Evolutionary conservation across 257 asterid species (phyloP).

Genomic region (Gentiana macrophylla): DNA sequence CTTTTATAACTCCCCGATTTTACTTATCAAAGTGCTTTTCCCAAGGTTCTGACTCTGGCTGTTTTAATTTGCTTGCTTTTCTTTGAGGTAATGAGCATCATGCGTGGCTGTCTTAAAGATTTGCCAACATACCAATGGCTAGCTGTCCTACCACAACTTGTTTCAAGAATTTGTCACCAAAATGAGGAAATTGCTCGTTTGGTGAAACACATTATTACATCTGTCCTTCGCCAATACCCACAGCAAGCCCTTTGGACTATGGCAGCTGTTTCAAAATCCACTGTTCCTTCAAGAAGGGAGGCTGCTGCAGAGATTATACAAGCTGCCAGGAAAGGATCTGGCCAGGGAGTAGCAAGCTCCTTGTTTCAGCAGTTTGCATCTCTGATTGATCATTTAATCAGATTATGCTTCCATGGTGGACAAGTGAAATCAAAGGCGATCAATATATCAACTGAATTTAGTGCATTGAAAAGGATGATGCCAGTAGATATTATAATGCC

Average conservation of each 20-base stretch:
- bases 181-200: slow-evolving; percentile 75
- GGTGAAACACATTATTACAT: slow-evolving; percentile 76
- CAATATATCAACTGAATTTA: slow-evolving; percentile 79
- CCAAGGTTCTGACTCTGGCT: slow-evolving; percentile 11
- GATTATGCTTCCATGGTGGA: slow-evolving; percentile 86
- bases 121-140: slow-evolving; percentile 96
- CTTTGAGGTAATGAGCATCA: slow-evolving; percentile 63
- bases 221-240: slow-evolving; percentile 78
- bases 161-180: slow-evolving; percentile 98
- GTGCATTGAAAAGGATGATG: slow-evolving; percentile 94
- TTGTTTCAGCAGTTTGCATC: slow-evolving; percentile 78
- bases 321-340: slow-evolving; percentile 75
- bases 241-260: slow-evolving; percentile 99
- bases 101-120: slow-evolving; percentile 87
- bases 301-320: slow-evolving; percentile 97
- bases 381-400: slow-evolving; percentile 83
- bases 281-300: slow-evolving; percentile 76
- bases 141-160: slow-evolving; percentile 91
- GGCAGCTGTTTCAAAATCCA: slow-evolving; percentile 97
- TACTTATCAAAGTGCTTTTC: slow-evolving; percentile 7
- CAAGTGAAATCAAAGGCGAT: slow-evolving; percentile 70
- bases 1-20: slow-evolving; percentile 3
- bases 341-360: slow-evolving; percentile 51
- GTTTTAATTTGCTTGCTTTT: not conserved
- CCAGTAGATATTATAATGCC: slow-evolving; percentile 96